Evolutionary conservation across 345 rosid genomes (phyloP).

Genomic region (Kernera saxatilis): DNA sequence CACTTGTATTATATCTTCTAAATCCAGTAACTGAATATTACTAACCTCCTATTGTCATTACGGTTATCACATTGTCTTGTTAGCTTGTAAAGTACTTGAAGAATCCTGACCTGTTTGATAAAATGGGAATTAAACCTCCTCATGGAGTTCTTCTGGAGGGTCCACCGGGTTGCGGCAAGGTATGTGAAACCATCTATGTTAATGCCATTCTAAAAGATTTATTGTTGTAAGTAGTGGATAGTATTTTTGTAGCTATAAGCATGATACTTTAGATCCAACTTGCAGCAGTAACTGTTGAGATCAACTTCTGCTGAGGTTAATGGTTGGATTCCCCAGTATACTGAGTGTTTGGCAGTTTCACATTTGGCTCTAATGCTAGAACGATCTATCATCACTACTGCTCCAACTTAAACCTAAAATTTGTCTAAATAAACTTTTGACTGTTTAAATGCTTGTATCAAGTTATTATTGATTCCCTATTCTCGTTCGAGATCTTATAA

Average conservation of each 20-base stretch:
- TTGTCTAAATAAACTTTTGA: neutral
- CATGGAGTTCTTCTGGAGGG: constrained; percentile 97
- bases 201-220: constrained; percentile 1
- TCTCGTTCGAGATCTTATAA: neutral
- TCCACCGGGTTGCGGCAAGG: constrained; percentile 98
- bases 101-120: constrained; percentile 91
- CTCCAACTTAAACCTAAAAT: neutral
- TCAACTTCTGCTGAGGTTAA: neutral
- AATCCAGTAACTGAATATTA: neutral
- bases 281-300: constrained; percentile 1
- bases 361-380: neutral
- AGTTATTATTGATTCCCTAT: neutral
- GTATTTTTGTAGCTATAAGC: neutral
- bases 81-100: constrained; percentile 91
- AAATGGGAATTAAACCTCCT: constrained; percentile 94
- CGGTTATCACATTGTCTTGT: constrained; percentile 17
- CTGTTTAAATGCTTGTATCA: neutral
- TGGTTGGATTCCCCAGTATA: neutral
- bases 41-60: constrained; percentile 8
- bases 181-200: constrained; percentile 27
- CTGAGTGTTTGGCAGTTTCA: neutral
- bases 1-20: neutral
- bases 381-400: neutral
- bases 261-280: neutral
- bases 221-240: neutral